Base-by-base conservation (phyloP, 352 stramenopile genomes). In the Phytopythium boreale region DNA sequence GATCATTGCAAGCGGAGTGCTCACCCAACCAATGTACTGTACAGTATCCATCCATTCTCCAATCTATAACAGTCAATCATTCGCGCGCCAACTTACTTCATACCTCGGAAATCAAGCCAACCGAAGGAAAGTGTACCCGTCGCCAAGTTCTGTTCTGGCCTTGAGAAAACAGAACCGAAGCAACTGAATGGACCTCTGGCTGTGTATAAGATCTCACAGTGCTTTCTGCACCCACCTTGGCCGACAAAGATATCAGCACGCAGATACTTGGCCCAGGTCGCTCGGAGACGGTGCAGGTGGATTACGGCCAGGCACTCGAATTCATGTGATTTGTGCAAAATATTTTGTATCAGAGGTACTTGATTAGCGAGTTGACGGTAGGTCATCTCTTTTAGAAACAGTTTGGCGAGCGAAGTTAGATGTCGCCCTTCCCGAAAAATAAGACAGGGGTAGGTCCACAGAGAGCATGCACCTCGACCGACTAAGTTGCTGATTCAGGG, bases 201-300 rank as follows among this genome's bases (percentile, higher is more conserved):
- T n/a, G 22, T 5, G 22, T 27, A 53, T 53, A 11, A 20, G 19
- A 15, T 53, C 5, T 53, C 22, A 9, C 8, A 53, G 46, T 11
- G 12, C 10, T 10, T 53, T 53, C 14, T 53, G 46, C 46, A 53
- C 46, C 46, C 46, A 53, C 46, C 12, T 11, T 10, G 1, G 37
- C 37, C 41, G 11, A 47, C 22, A 53, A 53, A 53, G 46, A 53
- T 53, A 53, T 53, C 46, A 53, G 46, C 46, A 51, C 19, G 19
- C 41, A 11, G 15, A 47, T 17, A 36, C 31, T 36, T 36, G 31
- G 31, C 31, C 31, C 31, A 36, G 31, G 31, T 36, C 31, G 31
- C 8, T 36, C 8, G 31, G 31, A 3, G 4, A 8, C 31, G 8
- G 4, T 8, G 31, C 31, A 3, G 4, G 31, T 36, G 41, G 41